phyloP scores from a whole-genome alignment of 1,139 yeast genomes.

The Wickerhamomyces sp. region DNA sequence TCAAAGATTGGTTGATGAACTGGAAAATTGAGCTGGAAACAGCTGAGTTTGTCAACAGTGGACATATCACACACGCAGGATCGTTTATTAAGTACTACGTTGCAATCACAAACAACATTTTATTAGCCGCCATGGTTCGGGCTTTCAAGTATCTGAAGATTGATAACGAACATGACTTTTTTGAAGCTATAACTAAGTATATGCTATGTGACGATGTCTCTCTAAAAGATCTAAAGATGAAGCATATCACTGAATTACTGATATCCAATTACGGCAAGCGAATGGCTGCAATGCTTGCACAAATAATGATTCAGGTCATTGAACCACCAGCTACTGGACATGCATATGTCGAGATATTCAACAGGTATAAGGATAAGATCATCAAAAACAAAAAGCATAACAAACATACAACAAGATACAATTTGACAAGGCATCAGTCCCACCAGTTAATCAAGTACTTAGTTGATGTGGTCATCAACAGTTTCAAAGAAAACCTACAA shows the following conservation, averaged over 20 bases:
- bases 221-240: neutral
- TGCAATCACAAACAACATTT: neutral
- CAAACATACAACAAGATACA: neutral
- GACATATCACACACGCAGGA: neutral
- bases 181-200: neutral
- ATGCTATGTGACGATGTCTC: neutral
- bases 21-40: neutral
- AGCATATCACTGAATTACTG: neutral
- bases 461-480: neutral
- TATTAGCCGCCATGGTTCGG: neutral
- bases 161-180: neutral
- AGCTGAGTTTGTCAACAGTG: neutral
- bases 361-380: neutral
- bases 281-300: too few species aligned
- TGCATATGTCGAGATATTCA: conserved; percentile 1
- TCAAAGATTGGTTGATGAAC: neutral
- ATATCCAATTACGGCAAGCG: neutral
- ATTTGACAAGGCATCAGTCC: neutral
- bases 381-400: neutral
- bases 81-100: neutral
- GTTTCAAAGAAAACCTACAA: neutral
- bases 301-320: neutral
- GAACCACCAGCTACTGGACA: neutral
- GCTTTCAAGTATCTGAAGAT: neutral
- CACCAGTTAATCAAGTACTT: neutral